Conservation (phyloP, 1,139 yeast genomes). For the Yamadazyma sp. region DNA sequence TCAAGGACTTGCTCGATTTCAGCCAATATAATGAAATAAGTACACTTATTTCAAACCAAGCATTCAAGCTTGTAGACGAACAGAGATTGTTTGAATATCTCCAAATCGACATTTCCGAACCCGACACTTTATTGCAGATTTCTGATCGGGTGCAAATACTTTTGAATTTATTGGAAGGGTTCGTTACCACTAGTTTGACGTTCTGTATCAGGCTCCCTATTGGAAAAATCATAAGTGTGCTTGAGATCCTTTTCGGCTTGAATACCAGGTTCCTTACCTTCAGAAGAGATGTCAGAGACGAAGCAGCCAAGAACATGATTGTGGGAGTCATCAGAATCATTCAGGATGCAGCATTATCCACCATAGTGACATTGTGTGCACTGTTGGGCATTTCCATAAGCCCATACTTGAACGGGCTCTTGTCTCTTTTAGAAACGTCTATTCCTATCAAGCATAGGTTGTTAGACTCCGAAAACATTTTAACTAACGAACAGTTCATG, state of each 20-base stretch:
- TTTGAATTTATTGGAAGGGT: conserved; percentile 43
- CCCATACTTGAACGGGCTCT: conserved; percentile 48
- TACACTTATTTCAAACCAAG: conserved; percentile 18
- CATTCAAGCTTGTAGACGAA: conserved; percentile 6
- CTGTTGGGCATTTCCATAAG: conserved; percentile 46
- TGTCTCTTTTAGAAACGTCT: conserved; percentile 53
- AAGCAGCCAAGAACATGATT: conserved; percentile 40
- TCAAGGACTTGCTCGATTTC: conserved; percentile 57
- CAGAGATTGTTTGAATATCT: conserved; percentile 40
- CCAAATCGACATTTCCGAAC: conserved; percentile 56
- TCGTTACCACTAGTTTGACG: conserved; percentile 46
- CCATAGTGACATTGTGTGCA: conserved; percentile 39
- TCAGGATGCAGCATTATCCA: conserved; percentile 43
- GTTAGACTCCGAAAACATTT: conserved; percentile 30
- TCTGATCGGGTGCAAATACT: conserved; percentile 51
- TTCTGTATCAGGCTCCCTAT: conserved; percentile 55
- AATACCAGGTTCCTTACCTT: conserved; percentile 55
- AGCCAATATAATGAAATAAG: conserved; percentile 51
- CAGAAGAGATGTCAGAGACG: conserved; percentile 59
- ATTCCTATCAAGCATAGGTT: conserved; percentile 48
- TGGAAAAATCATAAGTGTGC: conserved; percentile 49
- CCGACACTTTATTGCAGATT: conserved; percentile 49
- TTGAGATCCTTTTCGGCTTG: conserved; percentile 53
- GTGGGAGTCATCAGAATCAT: conserved; percentile 39
- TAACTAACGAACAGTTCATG: conserved; percentile 32